Evolutionary conservation across 2,329 filamentous ascomycete genomes (phyloP), one percentile per base, ranked within the genome.

Genomic region (Mollisia scopiformis): DNA sequence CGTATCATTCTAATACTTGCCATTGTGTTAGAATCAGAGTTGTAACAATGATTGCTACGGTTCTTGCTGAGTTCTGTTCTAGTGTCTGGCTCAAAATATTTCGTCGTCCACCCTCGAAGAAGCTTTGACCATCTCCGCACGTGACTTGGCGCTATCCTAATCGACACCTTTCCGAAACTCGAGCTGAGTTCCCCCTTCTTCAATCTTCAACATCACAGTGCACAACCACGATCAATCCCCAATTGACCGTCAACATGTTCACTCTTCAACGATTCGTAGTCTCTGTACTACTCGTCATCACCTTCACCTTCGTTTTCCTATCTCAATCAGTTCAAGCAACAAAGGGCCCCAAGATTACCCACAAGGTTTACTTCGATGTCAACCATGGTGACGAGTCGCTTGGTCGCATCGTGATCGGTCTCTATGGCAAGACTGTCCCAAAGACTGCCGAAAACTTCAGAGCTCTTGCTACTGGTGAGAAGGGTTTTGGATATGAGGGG

Each of bases 341-440:
- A 68, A 92, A 94, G 82, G 94, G 95, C 50, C 94, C 92, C 66
- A 96, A 95, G 87, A 94, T 97, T 82, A 97, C 93, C 72, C 84
- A 91, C 84, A 97, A 96, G 87, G 92, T 95, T 78, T 95, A 87
- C 84, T 94, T 96, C 77, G 91, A 95, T 77, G 88, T 96, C 68
- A 79, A 83, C 72, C 88, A 92, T 73, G 92, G 89, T 72, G 91
- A 91, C 66, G 82, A 92, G 78, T 75, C 83, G 51, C 74, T 94
- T 43, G 92, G 92, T 63, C 87, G 89, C 64, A 83, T 96, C 69
- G 88, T 92, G 68, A 86, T 95, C 35, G 92, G 92, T 70, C 87
- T 96, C 54, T 96, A 95, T 75, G 92, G 91, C 79, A 92, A 92
- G 83, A 94, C 91, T 43, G 89, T 92, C 30, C 92, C 92, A 71